Percentiles rank a stretch among this genome's conserved stretches.
phyloP scores from a whole-genome alignment of 2,329 filamentous ascomycete genomes.

The Monosporascus sp. region DNA sequence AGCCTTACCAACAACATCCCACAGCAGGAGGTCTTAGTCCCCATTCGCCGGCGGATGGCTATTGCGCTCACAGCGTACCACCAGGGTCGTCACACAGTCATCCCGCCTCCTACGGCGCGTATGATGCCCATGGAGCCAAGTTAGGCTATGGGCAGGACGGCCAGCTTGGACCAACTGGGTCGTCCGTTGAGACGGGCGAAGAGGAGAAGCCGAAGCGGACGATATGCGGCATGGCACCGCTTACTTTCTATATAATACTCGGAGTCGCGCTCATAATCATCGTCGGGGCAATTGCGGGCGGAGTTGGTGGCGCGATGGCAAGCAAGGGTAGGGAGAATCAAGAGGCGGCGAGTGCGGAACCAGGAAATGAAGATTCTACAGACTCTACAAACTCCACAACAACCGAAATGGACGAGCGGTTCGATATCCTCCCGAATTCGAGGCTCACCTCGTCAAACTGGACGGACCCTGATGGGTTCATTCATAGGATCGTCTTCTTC shows the following conservation, averaged over 20 bases:
- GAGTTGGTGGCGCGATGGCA: slow-evolving; percentile 10
- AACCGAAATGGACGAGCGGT: too few relatives aligned
- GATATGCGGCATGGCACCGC: slow-evolving; percentile 14
- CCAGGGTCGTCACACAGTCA: background rate
- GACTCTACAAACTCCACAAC: background rate
- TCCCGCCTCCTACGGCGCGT: background rate
- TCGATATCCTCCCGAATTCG: slow-evolving; percentile 9
- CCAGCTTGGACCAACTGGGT: background rate
- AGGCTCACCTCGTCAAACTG: slow-evolving; percentile 16
- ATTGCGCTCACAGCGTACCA: background rate
- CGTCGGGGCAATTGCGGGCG: slow-evolving; percentile 8
- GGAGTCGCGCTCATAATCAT: slow-evolving; percentile 3
- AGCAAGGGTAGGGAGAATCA: slow-evolving; percentile 2
- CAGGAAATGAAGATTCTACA: slow-evolving; percentile 3
- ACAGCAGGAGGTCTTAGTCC: background rate
- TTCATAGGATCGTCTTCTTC: slow-evolving; percentile 16
- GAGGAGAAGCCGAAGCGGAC: slow-evolving; percentile 9
- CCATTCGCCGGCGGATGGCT: background rate
- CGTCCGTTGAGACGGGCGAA: background rate
- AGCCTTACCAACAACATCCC: background rate
- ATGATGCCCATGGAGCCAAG: slow-evolving; percentile 1
- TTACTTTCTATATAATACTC: slow-evolving; percentile 15
- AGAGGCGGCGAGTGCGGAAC: background rate
- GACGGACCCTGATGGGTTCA: slow-evolving; percentile 11
- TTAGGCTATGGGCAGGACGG: slow-evolving; percentile 1